Percentiles rank a stretch among this genome's conserved stretches.
phyloP scores from a whole-genome alignment of 345 rosid genomes.

The Rhodamnia rubescens region DNA sequence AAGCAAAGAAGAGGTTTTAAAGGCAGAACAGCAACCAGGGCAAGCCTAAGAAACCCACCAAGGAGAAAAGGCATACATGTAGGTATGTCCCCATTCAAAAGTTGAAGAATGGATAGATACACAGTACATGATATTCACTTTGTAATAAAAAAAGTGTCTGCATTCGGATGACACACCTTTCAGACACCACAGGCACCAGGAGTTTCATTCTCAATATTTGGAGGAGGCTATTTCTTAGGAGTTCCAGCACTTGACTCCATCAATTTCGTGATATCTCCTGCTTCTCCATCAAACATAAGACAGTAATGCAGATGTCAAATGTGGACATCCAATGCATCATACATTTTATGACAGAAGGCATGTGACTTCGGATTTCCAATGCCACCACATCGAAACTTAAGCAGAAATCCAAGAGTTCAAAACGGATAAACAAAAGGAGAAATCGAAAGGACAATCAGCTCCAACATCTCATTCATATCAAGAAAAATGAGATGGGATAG shows the following conservation, averaged over 20 bases:
- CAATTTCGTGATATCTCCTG: not conserved
- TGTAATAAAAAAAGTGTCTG: not conserved
- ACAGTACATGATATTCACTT: not conserved
- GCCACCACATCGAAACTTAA: not conserved
- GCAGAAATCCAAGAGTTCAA: not conserved
- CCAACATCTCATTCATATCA: not conserved
- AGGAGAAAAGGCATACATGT: not conserved
- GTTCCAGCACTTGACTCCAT: not conserved
- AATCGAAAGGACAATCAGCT: not conserved
- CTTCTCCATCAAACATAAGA: not conserved
- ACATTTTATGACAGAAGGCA: not conserved
- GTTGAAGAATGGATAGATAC: fast-evolving
- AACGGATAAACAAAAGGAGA: not conserved
- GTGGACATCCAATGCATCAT: not conserved
- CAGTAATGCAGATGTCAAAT: not conserved
- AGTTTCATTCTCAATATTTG: not conserved
- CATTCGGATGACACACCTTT: not conserved
- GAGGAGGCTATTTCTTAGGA: not conserved
- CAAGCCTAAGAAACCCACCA: not conserved
- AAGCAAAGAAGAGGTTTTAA: not conserved
- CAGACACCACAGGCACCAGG: not conserved
- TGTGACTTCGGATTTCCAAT: not conserved
- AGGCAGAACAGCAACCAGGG: not conserved
- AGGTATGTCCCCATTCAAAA: not conserved
- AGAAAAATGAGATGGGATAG: not conserved